Evolutionary conservation across 192 early-diverging fungal species (phyloP).

Genomic region (Coemansia sp.): DNA sequence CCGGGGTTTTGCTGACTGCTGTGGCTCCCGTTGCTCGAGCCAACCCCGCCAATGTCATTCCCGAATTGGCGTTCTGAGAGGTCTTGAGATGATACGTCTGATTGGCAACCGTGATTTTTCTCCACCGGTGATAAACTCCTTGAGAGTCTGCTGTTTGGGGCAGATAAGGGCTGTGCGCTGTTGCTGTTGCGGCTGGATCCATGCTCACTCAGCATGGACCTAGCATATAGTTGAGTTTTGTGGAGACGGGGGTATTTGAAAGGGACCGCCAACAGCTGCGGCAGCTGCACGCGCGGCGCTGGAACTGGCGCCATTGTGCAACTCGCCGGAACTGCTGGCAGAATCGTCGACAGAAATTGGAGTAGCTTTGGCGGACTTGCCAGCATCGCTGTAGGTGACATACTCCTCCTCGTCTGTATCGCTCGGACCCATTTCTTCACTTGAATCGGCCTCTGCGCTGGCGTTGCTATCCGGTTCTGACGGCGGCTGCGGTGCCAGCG

Average conservation of each 20-base stretch:
- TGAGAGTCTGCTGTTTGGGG: neutral
- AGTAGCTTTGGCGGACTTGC: slow-evolving; percentile 1
- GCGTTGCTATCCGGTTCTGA: slow-evolving; percentile 2
- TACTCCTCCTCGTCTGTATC: slow-evolving; percentile 14
- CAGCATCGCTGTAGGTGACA: slow-evolving; percentile 9
- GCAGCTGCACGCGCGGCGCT: slow-evolving; percentile 30
- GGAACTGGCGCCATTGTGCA: slow-evolving; percentile 16
- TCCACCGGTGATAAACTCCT: neutral
- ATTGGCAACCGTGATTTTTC: neutral
- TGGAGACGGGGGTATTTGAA: slow-evolving; percentile 56
- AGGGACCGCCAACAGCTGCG: slow-evolving; percentile 51
- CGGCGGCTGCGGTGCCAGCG: neutral
- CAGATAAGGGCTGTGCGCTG: slow-evolving; percentile 5
- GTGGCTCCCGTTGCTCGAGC: neutral
- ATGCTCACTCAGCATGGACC: neutral
- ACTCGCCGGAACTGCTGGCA: slow-evolving; percentile 37
- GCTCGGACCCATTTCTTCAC: slow-evolving; percentile 1
- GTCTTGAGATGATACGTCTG: neutral
- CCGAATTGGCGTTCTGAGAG: neutral
- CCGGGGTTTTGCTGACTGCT: neutral
- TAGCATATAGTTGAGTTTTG: slow-evolving; percentile 20
- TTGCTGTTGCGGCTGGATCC: neutral
- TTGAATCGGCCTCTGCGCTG: neutral
- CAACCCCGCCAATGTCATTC: no score
- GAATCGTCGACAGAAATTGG: slow-evolving; percentile 10